Evolutionary conservation across 2,329 filamentous ascomycete genomes (phyloP), one percentile per base, ranked within the genome.

Genomic region (Coniochaeta pulveracea): DNA sequence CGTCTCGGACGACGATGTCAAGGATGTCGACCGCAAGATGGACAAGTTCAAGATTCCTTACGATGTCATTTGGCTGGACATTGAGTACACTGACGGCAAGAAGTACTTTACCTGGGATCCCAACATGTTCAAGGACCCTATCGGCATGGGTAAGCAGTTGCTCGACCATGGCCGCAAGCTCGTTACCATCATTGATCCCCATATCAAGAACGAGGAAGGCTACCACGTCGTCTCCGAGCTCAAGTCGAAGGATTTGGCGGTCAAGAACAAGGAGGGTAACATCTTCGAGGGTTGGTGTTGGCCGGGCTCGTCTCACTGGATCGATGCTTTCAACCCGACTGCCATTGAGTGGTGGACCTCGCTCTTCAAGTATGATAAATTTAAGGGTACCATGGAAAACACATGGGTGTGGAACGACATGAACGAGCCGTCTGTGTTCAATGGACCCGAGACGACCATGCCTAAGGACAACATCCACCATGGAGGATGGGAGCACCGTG

Each of bases 401-500:
- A 80, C 85, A 0, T 95, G 85, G 57, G 76, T 98, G 47, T 98
- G 91, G 91, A 98, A 98, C 55, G 91, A 98, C 55, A 98, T 98
- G 91, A 96, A 95, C 52, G 91, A 98, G 61, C 91, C 91, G 1
- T 96, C 91, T 0, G 91, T 98, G 2, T 98, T 98, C 66, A 96
- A 96, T 54, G 91, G 91, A 0, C 91, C 91, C 0, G 91, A 98
- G 57, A 93, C 86, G 3, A 96, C 89, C 5, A 96, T 96, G 88
- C 91, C 91, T 40, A 95, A 95, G 60, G 91, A 98, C 63, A 98
- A 98, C 53, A 59, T 98, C 19, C 91, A 98, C 54, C 63, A 82
- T 49, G 88, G 75, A 34, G 75, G 81, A 50, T 98, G 91, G 91
- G 91, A 98, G 57, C 91, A 98, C 54, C 83, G 91, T 41, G 91